Percentiles rank a stretch among this genome's conserved stretches.
These are phyloP conservation scores for Gynochthodes officinalis DNA, from an alignment of 257 asterid species.

Conservation along the genomic window DNA sequence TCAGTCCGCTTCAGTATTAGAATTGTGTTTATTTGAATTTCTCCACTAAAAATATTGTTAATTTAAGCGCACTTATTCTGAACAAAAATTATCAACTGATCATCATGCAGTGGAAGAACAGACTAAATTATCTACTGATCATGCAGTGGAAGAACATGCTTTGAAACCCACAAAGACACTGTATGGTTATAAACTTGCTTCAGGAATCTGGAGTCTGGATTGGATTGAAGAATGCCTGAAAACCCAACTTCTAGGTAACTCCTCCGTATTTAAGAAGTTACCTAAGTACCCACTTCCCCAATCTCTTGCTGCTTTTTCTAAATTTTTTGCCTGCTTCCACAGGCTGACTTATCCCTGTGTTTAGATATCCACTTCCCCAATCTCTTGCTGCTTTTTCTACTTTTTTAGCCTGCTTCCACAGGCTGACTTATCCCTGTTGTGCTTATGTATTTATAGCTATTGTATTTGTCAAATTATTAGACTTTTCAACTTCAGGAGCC, in stretches of 20 bases:
- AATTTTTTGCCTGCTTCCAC: not conserved
- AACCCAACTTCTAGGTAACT: not conserved
- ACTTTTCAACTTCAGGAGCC: too few species aligned
- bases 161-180: not conserved
- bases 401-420: not conserved
- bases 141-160: not conserved
- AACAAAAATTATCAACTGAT: not conserved
- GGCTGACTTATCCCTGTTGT: too few species aligned
- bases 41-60: not conserved
- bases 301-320: not conserved
- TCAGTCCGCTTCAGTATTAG: not conserved
- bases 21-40: not conserved
- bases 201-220: too few species aligned
- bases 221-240: not conserved
- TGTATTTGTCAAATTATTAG: too few species aligned
- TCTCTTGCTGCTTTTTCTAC: not conserved
- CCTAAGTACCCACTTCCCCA: not conserved
- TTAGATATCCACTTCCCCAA: not conserved
- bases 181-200: too few species aligned
- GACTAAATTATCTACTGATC: too few species aligned
- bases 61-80: not conserved
- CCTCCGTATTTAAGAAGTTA: too few species aligned
- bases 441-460: too few species aligned
- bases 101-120: not conserved
- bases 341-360: too few species aligned